These are phyloP conservation scores for Coemansia sp. DNA, from an alignment of 192 early-diverging fungal genomes.

Conservation along the genomic window DNA sequence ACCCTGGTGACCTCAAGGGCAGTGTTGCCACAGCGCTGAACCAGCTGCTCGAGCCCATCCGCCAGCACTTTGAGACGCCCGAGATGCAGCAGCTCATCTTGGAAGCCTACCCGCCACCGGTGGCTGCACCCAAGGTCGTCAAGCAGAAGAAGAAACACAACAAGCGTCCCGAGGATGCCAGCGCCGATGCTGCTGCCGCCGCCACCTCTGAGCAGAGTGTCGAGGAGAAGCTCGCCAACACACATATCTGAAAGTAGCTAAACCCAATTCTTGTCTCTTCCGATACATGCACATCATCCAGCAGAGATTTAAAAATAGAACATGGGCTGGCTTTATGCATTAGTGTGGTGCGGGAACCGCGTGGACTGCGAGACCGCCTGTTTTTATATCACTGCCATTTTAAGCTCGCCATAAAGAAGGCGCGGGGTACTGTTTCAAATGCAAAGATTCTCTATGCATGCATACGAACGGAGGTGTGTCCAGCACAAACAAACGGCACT, in stretches of 20 bases:
- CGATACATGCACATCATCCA: background rate
- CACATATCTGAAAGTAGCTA: conserved; percentile 17
- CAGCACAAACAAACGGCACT: conserved; percentile 1
- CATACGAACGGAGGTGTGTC: background rate
- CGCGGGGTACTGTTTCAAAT: background rate
- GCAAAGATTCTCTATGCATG: background rate
- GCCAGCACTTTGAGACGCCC: conserved; percentile 68
- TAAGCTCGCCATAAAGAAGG: background rate
- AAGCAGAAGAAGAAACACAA: conserved; percentile 61
- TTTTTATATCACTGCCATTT: background rate
- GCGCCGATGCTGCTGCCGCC: background rate
- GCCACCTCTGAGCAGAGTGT: conserved; percentile 5
- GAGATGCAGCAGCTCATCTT: conserved; percentile 70
- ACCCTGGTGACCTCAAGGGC: conserved; percentile 94
- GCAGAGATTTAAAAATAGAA: background rate
- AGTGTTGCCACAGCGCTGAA: conserved; percentile 82
- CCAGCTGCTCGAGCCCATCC: conserved; percentile 82
- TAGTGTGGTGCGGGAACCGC: background rate
- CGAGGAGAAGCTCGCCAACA: conserved; percentile 28
- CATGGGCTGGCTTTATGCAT: background rate
- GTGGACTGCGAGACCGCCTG: background rate
- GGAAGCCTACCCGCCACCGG: conserved; percentile 80
- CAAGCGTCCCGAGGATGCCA: conserved; percentile 31
- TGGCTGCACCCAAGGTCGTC: conserved; percentile 55
- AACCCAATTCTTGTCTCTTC: background rate